Conservation (phyloP, 2,329 filamentous ascomycete species). For the Botrytis galanthina region DNA sequence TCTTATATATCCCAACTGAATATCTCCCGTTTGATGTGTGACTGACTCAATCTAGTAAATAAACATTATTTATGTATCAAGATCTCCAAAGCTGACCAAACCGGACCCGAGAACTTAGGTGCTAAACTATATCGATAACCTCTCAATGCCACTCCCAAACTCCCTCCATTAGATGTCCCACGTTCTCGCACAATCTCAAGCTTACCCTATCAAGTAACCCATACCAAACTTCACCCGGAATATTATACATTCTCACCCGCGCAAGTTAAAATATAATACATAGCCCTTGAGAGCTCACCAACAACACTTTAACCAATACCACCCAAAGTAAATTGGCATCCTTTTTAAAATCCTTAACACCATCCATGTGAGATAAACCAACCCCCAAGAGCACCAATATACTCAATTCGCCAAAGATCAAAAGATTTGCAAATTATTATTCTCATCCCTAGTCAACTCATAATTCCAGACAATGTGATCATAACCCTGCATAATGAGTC, state of each 20-base stretch:
- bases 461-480: conserved; percentile 70
- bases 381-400: background rate
- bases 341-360: background rate
- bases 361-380: background rate
- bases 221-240: background rate
- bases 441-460: conserved; percentile 53
- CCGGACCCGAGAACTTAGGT: background rate
- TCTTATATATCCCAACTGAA: background rate
- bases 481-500: conserved; percentile 69
- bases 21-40: background rate
- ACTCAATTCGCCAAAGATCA: conserved; percentile 20
- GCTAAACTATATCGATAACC: background rate
- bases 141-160: background rate
- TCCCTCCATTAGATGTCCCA: background rate
- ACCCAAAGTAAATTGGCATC: background rate
- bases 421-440: conserved; percentile 32
- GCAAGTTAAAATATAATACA: no score
- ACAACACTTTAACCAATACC: background rate
- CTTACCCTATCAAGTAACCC: background rate
- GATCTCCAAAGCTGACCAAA: background rate
- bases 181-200: background rate
- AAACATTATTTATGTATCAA: background rate
- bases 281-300: background rate
- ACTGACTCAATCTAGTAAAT: background rate
- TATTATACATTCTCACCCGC: background rate